phyloP scores from a whole-genome alignment of 2,329 filamentous ascomycete species.

The Eurotiales sp. region DNA sequence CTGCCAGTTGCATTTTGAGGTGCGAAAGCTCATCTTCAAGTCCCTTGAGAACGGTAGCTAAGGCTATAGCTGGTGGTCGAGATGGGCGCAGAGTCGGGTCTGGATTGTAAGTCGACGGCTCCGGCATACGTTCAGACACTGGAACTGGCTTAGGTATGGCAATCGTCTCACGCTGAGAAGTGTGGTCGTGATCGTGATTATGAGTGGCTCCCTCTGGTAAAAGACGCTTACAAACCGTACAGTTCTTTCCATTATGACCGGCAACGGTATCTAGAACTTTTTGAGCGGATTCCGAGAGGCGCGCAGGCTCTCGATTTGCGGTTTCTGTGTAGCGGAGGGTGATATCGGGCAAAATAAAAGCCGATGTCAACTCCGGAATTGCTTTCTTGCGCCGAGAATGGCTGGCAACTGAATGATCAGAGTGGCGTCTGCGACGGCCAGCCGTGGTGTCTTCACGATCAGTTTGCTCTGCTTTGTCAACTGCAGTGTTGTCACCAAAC shows the following conservation, averaged over 20 bases:
- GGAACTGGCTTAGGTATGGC: conserved; percentile 49
- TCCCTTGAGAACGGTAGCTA: conserved; percentile 79
- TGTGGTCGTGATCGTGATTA: conserved; percentile 24
- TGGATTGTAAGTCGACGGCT: conserved; percentile 44
- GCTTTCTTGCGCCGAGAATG: conserved; percentile 48
- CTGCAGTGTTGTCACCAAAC: conserved; percentile 32
- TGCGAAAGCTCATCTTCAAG: conserved; percentile 76
- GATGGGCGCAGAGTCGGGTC: conserved; percentile 59
- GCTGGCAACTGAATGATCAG: conserved; percentile 46
- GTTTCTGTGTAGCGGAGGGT: conserved; percentile 43
- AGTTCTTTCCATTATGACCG: conserved; percentile 52
- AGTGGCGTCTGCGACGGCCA: conserved; percentile 35
- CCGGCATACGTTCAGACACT: conserved; percentile 48
- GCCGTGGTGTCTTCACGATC: conserved; percentile 28
- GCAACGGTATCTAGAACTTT: conserved; percentile 40
- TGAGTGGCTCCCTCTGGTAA: conserved; percentile 33
- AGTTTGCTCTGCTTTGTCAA: conserved; percentile 24
- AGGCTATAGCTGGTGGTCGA: conserved; percentile 66
- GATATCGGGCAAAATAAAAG: conserved; percentile 62
- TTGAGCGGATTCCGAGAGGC: conserved; percentile 38
- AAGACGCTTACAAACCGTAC: conserved; percentile 53
- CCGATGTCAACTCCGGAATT: conserved; percentile 58
- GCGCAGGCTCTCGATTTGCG: conserved; percentile 26
- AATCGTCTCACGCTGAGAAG: conserved; percentile 23
- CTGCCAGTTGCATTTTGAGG: conserved; percentile 65